A percentile compares a stretch with the other conserved stretches of the same genome.
phyloP scores from a whole-genome alignment of 441 rosid genomes.

The Populus hybrid region DNA sequence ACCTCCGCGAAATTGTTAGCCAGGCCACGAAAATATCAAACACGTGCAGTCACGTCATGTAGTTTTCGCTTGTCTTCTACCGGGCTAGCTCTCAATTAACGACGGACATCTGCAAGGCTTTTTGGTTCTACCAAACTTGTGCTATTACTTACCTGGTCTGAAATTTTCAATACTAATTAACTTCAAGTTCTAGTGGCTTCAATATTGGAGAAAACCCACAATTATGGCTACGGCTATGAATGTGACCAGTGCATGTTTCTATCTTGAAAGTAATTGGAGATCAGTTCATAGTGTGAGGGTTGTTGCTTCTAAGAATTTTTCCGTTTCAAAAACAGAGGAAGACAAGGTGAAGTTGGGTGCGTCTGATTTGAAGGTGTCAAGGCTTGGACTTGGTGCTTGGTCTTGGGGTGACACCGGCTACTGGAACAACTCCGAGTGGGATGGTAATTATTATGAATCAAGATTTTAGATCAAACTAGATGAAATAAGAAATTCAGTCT shows the following conservation, averaged over 20 bases:
- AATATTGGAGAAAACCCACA: not conserved
- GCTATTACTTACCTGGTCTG: not conserved
- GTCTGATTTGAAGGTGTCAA: constrained; percentile 77
- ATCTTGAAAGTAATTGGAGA: constrained; percentile 23
- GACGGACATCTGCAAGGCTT: too few relatives aligned
- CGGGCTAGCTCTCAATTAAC: too few relatives aligned
- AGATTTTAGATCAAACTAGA: not conserved
- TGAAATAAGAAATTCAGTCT: not conserved
- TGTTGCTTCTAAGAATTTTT: constrained; percentile 46
- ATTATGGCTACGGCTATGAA: constrained; percentile 44
- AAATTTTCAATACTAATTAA: not conserved
- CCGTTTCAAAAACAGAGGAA: constrained; percentile 33
- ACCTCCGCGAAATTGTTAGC: not conserved
- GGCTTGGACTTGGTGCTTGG: constrained; percentile 94
- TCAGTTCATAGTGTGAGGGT: constrained; percentile 38
- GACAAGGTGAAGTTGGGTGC: constrained; percentile 71
- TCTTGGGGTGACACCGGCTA: constrained; percentile 96
- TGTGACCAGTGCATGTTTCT: constrained; percentile 38
- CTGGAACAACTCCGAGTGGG: constrained; percentile 94
- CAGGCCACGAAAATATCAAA: not conserved
- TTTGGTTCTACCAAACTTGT: not conserved
- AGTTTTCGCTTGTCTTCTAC: not conserved
- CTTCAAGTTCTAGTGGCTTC: not conserved
- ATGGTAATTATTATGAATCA: constrained; percentile 39
- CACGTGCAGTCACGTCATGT: not conserved